Conservation (phyloP, 2,329 filamentous ascomycete species). For the Aureobasidium namibiae region DNA sequence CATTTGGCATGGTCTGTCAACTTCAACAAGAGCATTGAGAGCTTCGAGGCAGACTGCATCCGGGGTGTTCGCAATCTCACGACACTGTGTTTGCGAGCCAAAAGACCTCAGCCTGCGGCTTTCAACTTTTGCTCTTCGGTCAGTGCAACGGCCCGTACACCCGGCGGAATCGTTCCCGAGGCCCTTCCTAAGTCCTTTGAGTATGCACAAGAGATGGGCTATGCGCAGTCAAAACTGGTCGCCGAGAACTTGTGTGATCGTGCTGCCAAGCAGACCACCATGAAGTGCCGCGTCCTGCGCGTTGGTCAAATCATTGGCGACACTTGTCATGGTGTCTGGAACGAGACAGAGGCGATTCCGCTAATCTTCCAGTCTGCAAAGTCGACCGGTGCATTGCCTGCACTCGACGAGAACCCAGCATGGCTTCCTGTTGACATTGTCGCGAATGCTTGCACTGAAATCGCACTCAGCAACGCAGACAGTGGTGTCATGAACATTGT, state of each 20-base stretch:
- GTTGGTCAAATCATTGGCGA: conserved; percentile 34
- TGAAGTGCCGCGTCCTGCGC: conserved; percentile 22
- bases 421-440: conserved; percentile 40
- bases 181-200: conserved; percentile 22
- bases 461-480: conserved; percentile 15
- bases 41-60: conserved; percentile 40
- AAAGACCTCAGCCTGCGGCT: conserved; percentile 24
- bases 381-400: conserved; percentile 40
- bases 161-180: conserved; percentile 29
- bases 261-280: conserved; percentile 23
- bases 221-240: conserved; percentile 19
- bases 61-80: conserved; percentile 35
- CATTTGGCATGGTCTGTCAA: conserved; percentile 49
- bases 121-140: conserved; percentile 45
- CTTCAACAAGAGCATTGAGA: conserved; percentile 44
- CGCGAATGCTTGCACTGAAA: conserved; percentile 28
- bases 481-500: conserved; percentile 32
- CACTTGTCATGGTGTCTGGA: conserved; percentile 39
- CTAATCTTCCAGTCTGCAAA: conserved; percentile 39
- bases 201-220: conserved; percentile 18
- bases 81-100: conserved; percentile 25
- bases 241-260: conserved; percentile 26
- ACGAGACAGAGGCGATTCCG: conserved; percentile 50
- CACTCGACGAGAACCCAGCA: conserved; percentile 32
- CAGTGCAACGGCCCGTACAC: conserved; percentile 32